Evolutionary conservation across 176 grass and related monocot genomes (phyloP).

Genomic region (Oropetium thomaeum): DNA sequence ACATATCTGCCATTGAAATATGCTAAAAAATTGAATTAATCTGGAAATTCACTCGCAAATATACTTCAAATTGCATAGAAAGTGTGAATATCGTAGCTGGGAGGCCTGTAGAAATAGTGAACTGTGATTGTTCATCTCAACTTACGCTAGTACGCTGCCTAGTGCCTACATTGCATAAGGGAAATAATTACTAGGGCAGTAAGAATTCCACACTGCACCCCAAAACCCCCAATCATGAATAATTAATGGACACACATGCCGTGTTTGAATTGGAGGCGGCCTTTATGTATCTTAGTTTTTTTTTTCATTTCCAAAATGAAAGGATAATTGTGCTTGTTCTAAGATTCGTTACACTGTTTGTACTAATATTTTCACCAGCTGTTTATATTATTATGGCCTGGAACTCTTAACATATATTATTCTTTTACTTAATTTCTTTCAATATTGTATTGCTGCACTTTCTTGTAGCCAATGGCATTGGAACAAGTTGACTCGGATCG

Average conservation of each 20-base stretch:
- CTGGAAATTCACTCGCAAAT: background rate
- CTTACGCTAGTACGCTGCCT: background rate
- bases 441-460: constrained; percentile 26
- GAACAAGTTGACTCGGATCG: constrained; percentile 91
- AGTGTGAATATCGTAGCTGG: background rate
- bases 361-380: background rate
- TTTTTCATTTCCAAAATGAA: background rate
- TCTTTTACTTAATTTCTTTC: constrained; percentile 24
- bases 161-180: background rate
- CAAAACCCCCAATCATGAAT: background rate
- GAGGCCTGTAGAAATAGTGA: background rate
- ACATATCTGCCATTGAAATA: background rate
- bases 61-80: background rate
- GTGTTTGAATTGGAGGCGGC: background rate
- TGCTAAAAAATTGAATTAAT: background rate
- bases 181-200: background rate
- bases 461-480: constrained; percentile 81
- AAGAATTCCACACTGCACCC: background rate
- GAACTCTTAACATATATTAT: constrained; percentile 12
- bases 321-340: background rate
- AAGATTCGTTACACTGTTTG: background rate
- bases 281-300: background rate
- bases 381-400: constrained; percentile 1
- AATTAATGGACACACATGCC: background rate
- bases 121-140: background rate